phyloP scores from a whole-genome alignment of 345 rosid species.

The Viola odorata region DNA sequence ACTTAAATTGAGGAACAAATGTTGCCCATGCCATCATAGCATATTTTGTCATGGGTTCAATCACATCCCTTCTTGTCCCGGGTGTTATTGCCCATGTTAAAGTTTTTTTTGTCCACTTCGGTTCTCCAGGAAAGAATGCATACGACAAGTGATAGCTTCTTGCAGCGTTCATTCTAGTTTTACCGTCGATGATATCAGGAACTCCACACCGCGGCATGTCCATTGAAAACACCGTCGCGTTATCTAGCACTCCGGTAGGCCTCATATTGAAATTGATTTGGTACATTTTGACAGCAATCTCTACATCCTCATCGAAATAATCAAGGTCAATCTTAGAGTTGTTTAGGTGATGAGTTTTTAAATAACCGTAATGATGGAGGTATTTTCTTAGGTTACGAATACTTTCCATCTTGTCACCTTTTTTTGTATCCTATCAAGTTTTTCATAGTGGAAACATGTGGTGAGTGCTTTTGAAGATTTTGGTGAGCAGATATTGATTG shows the following conservation, averaged over 20 bases:
- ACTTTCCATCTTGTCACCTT: slow-evolving; percentile 7
- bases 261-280: slow-evolving; percentile 11
- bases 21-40: neutral
- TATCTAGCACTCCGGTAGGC: slow-evolving; percentile 9
- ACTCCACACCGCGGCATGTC: slow-evolving; percentile 15
- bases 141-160: neutral
- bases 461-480: too few species aligned
- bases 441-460: too few species aligned
- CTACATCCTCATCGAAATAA: slow-evolving; percentile 2
- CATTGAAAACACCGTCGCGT: slow-evolving; percentile 2
- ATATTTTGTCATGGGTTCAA: neutral
- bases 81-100: neutral
- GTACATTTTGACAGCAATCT: slow-evolving; percentile 13
- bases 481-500: too few species aligned
- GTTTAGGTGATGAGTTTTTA: neutral
- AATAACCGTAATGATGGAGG: slow-evolving; percentile 11
- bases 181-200: neutral
- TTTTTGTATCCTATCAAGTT: neutral
- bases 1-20: neutral
- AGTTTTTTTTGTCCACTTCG: neutral
- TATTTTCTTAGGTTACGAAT: neutral
- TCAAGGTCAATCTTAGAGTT: neutral
- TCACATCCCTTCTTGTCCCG: neutral
- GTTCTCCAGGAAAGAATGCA: neutral
- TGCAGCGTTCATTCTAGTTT: neutral